Evolutionary conservation across 192 early-diverging fungal species (phyloP), one percentile per base, ranked within the genome.

Genomic region (Coemansia sp.): DNA sequence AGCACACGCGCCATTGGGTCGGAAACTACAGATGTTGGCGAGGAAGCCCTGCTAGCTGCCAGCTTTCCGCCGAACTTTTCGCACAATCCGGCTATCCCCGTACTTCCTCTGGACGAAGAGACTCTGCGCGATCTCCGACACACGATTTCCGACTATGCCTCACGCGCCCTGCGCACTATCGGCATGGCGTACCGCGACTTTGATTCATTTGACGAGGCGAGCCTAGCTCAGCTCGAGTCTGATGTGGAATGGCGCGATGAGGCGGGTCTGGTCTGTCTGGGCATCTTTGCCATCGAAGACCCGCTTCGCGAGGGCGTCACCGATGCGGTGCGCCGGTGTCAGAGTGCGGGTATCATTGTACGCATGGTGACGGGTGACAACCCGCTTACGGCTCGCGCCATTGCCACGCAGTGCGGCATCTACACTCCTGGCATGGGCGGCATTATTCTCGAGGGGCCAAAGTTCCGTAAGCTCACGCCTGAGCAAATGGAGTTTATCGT

Each of bases 351-450:
- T 53, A 92, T 99, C 30, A 87, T 90, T 82, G 94, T 99, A 47
- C 91, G 97, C 13, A 99, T 99, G 98, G 96, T 99, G 18, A 99
- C 98, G 2, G 98, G 98, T 56, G 98, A 99, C 84, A 97, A 97
- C 70, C 63, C 94, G 47, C 78, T 90, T 1, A 99, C 98, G 1
- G 98, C 98, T 2, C 87, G 90, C 40, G 90, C 94, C 6, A 99
- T 99, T 77, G 98, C 97, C 35, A 90, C 85, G 11, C 90, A 94
- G 69, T 96, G 95, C 62, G 94, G 94, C 43, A 98, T 99, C 58
- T 92, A 91, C 52, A 91, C 91, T 11, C 85, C 87, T 15, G 84
- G 84, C 0, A 73, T 75, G 73, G 92, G 91, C 49, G 96, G 95
- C 29, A 86, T 95, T 43, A 90, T 94, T 41, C 95, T 99, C 86